Evolutionary conservation across 1,139 yeast genomes (phyloP).

Genomic region (Ashbya aceris): DNA sequence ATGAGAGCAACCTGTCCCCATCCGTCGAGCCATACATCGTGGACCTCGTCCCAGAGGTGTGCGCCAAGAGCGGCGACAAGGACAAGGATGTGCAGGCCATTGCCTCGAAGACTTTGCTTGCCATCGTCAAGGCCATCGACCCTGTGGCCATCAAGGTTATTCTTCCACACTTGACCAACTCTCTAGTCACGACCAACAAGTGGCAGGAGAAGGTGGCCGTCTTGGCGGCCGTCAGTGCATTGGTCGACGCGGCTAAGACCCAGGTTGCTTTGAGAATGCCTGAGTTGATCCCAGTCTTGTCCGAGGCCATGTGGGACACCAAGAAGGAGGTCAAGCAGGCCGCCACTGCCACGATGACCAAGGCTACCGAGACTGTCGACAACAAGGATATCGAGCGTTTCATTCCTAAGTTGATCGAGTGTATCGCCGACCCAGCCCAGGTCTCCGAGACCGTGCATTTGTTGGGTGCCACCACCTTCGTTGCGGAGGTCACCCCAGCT

Average conservation of each 20-base stretch:
- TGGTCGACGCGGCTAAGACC: slow-evolving; percentile 90
- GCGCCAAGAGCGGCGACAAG: slow-evolving; percentile 86
- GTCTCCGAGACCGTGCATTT: slow-evolving; percentile 98
- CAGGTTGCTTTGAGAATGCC: slow-evolving; percentile 99
- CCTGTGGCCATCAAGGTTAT: slow-evolving; percentile 89
- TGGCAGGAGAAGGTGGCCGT: slow-evolving; percentile 98
- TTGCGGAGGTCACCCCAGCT: slow-evolving; percentile 98
- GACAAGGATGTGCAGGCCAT: slow-evolving; percentile 60
- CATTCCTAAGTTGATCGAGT: slow-evolving; percentile 93
- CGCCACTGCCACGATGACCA: slow-evolving; percentile 91
- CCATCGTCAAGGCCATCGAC: slow-evolving; percentile 73
- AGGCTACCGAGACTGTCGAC: slow-evolving; percentile 95
- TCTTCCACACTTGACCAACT: slow-evolving; percentile 67
- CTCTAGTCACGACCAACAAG: slow-evolving; percentile 71
- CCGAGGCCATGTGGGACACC: slow-evolving; percentile 99
- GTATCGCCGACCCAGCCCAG: slow-evolving; percentile 93
- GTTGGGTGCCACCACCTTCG: slow-evolving; percentile 99
- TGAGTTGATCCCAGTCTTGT: slow-evolving; percentile 93
- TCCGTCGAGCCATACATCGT: slow-evolving; percentile 94
- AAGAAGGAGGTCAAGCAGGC: slow-evolving; percentile 95
- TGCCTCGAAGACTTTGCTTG: slow-evolving; percentile 65
- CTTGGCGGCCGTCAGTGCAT: slow-evolving; percentile 70
- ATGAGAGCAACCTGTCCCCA: slow-evolving; percentile 70
- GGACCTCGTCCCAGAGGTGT: slow-evolving; percentile 57
- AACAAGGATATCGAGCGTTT: slow-evolving; percentile 99